Conservation (phyloP, 352 stramenopile species). For the Globisporangium okanoganense region DNA sequence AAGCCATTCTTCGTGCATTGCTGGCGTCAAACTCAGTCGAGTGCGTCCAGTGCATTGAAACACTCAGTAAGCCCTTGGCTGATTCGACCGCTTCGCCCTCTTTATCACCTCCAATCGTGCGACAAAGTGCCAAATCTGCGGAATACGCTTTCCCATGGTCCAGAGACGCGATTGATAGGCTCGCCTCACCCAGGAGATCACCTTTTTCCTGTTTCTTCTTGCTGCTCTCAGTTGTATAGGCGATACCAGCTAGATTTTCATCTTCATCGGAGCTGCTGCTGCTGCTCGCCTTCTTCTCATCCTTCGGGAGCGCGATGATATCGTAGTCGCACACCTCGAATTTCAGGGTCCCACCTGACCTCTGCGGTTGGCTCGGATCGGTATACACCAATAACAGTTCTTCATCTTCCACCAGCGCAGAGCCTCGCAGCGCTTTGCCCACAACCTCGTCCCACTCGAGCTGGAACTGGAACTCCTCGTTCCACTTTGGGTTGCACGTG, state of each 20-base stretch:
- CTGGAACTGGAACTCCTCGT: slow-evolving; percentile 65
- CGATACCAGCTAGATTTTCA: not conserved
- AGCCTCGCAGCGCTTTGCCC: not conserved
- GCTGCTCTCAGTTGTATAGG: not conserved
- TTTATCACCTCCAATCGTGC: slow-evolving; percentile 20
- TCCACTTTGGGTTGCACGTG: slow-evolving; percentile 60
- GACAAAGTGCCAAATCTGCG: slow-evolving; percentile 27
- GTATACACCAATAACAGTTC: not conserved
- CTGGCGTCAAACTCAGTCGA: slow-evolving; percentile 1
- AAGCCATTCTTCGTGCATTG: not conserved
- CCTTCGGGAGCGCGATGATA: slow-evolving; percentile 17
- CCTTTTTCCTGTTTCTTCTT: slow-evolving; percentile 5
- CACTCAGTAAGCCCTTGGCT: slow-evolving; percentile 34
- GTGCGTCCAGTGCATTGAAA: slow-evolving; percentile 61
- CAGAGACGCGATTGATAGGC: slow-evolving; percentile 36
- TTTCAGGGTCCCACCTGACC: not conserved
- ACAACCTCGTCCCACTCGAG: slow-evolving; percentile 7
- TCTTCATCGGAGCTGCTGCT: slow-evolving; percentile 10
- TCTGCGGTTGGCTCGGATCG: not conserved
- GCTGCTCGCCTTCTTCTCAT: slow-evolving; percentile 2
- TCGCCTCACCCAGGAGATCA: slow-evolving; percentile 47
- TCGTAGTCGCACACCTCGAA: slow-evolving; percentile 43
- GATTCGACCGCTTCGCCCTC: slow-evolving; percentile 17
- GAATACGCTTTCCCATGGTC: slow-evolving; percentile 37
- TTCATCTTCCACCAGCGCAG: not conserved